Evolutionary conservation across 495 filamentous ascomycete species (phyloP).

Genomic region (Aspergillus avenaceus): DNA sequence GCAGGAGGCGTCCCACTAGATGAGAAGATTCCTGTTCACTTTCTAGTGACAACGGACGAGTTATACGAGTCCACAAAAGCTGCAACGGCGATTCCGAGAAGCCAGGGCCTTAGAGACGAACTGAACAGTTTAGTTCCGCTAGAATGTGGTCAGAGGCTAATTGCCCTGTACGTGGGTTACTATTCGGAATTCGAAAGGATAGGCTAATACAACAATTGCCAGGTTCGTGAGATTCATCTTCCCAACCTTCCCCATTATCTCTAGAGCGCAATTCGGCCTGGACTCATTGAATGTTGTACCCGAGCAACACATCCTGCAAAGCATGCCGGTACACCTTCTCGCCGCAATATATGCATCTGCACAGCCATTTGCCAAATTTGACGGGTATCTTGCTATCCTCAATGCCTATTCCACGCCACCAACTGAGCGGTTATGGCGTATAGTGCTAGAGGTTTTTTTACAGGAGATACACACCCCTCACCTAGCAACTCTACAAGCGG

Average conservation of each 20-base stretch:
- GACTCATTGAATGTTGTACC: neutral
- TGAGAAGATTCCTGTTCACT: constrained; percentile 30
- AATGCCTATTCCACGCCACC: constrained; percentile 26
- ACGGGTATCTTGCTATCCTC: constrained; percentile 24
- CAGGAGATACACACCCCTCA: constrained; percentile 32
- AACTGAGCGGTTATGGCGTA: constrained; percentile 24
- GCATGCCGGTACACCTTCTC: constrained; percentile 26
- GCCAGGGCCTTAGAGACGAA: constrained; percentile 14
- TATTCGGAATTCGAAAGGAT: neutral
- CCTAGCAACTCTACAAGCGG: constrained; percentile 29
- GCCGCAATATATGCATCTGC: constrained; percentile 36
- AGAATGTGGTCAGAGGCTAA: constrained; percentile 24
- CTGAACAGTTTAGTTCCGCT: constrained; percentile 22
- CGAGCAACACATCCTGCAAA: constrained; percentile 9
- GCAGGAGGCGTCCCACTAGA: constrained; percentile 31
- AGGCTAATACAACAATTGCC: neutral
- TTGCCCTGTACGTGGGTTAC: constrained; percentile 10
- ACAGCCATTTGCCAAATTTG: constrained; percentile 25
- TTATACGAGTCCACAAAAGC: constrained; percentile 10
- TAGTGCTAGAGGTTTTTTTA: constrained; percentile 24
- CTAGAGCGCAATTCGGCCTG: constrained; percentile 3
- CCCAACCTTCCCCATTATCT: constrained; percentile 27
- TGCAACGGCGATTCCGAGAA: neutral
- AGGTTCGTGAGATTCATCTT: constrained; percentile 28
- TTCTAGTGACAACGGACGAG: constrained; percentile 23